Evolutionary conservation across 179 eudicot genomes (phyloP), one percentile per base, ranked within the genome.

Genomic region (Dionaea muscipula): DNA sequence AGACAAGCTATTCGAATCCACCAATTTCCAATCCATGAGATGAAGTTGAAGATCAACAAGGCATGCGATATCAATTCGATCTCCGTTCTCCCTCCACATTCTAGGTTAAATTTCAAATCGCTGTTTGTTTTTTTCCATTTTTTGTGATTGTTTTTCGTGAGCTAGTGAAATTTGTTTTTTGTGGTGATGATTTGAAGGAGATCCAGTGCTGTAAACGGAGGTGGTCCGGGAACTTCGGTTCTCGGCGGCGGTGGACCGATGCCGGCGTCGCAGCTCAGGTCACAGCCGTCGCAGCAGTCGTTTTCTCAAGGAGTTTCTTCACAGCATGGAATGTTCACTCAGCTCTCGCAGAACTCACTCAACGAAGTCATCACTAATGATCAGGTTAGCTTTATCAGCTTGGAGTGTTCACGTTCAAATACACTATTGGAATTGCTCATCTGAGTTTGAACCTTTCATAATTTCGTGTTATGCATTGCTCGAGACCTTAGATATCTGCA

Each of bases 1-100:
- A n/a, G n/a, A n/a, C n/a, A n/a, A n/a, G n/a, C n/a, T n/a, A 11
- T 36, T 37, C 35, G 35, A 31, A 6, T 31, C 18, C 25, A 38
- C 26, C 48, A 60, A 11, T 14, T 26, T 11, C 23, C 33, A 16
- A 60, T 27, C n/a, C 53, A 18, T 23, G 38, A 33, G 28, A 75
- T 81, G 97, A 84, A 75, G 82, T 39, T 87, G 79, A 84, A 80
- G 80, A 84, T 91, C 77, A 91, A 87, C 75, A 84, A 87, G 65
- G 95, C 94, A 27, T 75, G 84, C 67, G 95, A 91, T 75, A 88
- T 91, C 71, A 87, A 81, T 74, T 87, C 96, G 43, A 84, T 87
- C 40, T 91, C 96, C 24, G 95, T 87, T 71, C 93, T 91, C 43
- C 98, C 95, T 67, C 94, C 86, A 66, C 94, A 73, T 28, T 28